A percentile compares a stretch with the other conserved stretches of the same genome.
These are phyloP conservation scores for Tuber brumale DNA, from an alignment of 495 filamentous ascomycete genomes.

Conservation along the genomic window DNA sequence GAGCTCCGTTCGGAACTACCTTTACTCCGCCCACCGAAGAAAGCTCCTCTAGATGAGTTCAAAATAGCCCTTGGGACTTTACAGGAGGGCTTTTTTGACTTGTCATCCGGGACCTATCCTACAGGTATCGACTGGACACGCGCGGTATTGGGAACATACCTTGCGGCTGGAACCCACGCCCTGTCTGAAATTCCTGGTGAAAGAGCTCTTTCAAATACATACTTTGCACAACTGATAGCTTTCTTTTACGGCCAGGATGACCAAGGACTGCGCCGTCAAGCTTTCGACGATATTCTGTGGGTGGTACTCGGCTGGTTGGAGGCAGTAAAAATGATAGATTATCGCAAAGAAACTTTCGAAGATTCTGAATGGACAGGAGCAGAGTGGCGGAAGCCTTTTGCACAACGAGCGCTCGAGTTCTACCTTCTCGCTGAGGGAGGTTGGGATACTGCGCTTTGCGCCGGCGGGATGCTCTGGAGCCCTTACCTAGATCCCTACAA, in stretches of 20 bases:
- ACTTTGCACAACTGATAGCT: constrained; percentile 65
- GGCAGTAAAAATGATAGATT: constrained; percentile 23
- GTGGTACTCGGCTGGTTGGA: constrained; percentile 84
- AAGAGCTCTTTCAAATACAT: constrained; percentile 50
- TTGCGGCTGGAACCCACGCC: constrained; percentile 61
- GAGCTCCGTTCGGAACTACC: not conserved
- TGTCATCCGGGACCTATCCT: constrained; percentile 79
- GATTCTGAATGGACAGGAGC: constrained; percentile 61
- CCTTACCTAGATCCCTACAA: constrained; percentile 80
- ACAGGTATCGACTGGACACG: constrained; percentile 88
- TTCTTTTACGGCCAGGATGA: constrained; percentile 86
- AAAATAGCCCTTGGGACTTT: constrained; percentile 62
- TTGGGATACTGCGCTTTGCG: constrained; percentile 77
- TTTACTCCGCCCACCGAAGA: not conserved
- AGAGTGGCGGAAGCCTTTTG: constrained; percentile 70
- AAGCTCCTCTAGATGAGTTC: constrained; percentile 35
- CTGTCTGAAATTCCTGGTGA: constrained; percentile 48
- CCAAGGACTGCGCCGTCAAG: constrained; percentile 67
- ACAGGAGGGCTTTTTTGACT: constrained; percentile 69
- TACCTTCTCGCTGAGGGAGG: constrained; percentile 72
- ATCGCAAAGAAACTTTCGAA: constrained; percentile 12
- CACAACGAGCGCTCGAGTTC: constrained; percentile 81
- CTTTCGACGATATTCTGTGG: constrained; percentile 96
- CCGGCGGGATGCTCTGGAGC: constrained; percentile 91
- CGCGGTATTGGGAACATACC: constrained; percentile 74